Evolutionary conservation across 345 rosid species (phyloP).

Genomic region (Gossypium mustelinum): DNA sequence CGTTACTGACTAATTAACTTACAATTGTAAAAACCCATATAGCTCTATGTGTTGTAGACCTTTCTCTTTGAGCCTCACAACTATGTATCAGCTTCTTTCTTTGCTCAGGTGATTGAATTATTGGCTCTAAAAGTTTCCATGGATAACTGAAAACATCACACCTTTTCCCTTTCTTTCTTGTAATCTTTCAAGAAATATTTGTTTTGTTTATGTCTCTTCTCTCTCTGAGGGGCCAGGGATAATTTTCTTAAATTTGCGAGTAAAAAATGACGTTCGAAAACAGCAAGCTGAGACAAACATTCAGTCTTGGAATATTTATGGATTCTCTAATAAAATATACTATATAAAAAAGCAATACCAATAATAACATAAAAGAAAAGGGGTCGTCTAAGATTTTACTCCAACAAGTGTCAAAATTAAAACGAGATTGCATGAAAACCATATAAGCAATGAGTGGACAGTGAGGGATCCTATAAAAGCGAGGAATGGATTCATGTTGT

Average conservation of each 20-base stretch:
- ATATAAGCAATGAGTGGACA: constrained; percentile 25
- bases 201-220: neutral
- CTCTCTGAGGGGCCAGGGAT: neutral
- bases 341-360: neutral
- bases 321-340: neutral
- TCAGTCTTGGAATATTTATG: neutral
- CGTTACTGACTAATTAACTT: constrained; percentile 27
- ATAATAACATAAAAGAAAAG: neutral
- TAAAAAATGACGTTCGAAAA: neutral
- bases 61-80: constrained; percentile 14
- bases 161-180: constrained; percentile 19
- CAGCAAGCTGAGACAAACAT: neutral
- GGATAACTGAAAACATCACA: constrained; percentile 22
- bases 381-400: neutral
- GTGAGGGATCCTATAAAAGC: constrained; percentile 36
- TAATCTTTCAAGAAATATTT: constrained; percentile 28
- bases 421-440: constrained; percentile 31
- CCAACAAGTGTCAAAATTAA: constrained; percentile 21
- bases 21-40: constrained; percentile 13
- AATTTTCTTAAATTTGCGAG: neutral
- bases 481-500: constrained; percentile 29
- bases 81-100: constrained; percentile 37
- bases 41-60: neutral
- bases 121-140: constrained; percentile 42
- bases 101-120: constrained; percentile 40